A percentile compares a stretch with the other conserved stretches of the same genome.
phyloP scores from a whole-genome alignment of 441 rosid species.

The Biscutella auriculata region DNA sequence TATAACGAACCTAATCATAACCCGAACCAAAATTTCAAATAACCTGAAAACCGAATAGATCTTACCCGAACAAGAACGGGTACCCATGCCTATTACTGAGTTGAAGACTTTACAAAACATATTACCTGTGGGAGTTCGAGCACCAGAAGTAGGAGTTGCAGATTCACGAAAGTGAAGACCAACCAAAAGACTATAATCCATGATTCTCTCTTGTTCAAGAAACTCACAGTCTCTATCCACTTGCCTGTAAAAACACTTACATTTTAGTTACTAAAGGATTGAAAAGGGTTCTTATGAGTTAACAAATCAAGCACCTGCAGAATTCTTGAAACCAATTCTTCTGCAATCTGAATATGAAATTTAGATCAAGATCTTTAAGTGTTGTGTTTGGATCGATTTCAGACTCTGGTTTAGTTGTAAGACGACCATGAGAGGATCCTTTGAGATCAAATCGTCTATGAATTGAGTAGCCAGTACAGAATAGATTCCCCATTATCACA shows the following conservation, averaged over 20 bases:
- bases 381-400: slow-evolving; percentile 81
- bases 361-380: slow-evolving; percentile 94
- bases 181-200: slow-evolving; percentile 89
- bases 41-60: too few relatives aligned
- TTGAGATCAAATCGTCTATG: slow-evolving; percentile 90
- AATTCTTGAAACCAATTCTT: slow-evolving; percentile 84
- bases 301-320: slow-evolving; percentile 49
- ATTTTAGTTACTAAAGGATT: neutral
- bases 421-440: slow-evolving; percentile 94
- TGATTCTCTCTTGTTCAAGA: slow-evolving; percentile 86
- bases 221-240: slow-evolving; percentile 90
- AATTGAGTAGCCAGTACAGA: slow-evolving; percentile 61
- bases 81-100: too few relatives aligned
- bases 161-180: slow-evolving; percentile 74
- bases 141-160: slow-evolving; percentile 37
- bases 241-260: slow-evolving; percentile 44
- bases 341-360: slow-evolving; percentile 60
- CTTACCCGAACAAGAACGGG: too few relatives aligned
- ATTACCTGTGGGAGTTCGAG: slow-evolving; percentile 60
- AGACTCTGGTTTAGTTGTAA: slow-evolving; percentile 68
- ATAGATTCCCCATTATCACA: slow-evolving; percentile 90
- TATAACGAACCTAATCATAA: too few relatives aligned
- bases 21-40: too few relatives aligned
- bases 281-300: neutral
- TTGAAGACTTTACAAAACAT: slow-evolving; percentile 12